Base-by-base conservation (phyloP, 2,329 filamentous ascomycete species). In the Colletotrichum euphorbiae region DNA sequence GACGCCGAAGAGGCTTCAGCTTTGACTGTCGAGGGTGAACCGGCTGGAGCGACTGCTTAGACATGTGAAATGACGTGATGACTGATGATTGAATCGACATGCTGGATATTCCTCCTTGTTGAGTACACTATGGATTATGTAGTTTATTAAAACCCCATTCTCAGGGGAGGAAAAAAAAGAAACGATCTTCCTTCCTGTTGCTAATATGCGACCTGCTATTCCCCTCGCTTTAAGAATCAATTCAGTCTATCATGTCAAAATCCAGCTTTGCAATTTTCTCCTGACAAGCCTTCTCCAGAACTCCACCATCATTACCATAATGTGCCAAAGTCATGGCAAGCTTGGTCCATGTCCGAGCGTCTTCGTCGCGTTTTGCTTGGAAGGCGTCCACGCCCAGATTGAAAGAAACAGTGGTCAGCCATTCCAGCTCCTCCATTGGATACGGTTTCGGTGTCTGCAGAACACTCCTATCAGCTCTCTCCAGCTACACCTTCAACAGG, bases 331-430 rank as follows among this genome's bases (percentile, higher is more conserved):
- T 84, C 60, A 93, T 81, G 4, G 91, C 89, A 72, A 86, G 85
- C 6, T 85, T 81, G 1, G 87, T 87, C 91, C 91, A 94, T 40
- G 77, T 75, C 70, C 82, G 85, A 54, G 88, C 89, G 2, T 79
- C 77, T 4, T 81, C 81, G 63, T 88, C 84, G 24, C 91, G 83
- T 1, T 84, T 82, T 1, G 79, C 80, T 12, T 84, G 82, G 72
- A 88, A 89, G n/a, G 87, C 82, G 73, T 94, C 91, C 5, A 93
- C 81, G 0, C 87, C 89, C 68, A 89, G 89, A 72, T 94, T 94
- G 77, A 91, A 93, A 0, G 87, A 81, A 6, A 84, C 88, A 1
- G 87, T 87, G 0, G 89, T 87, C n/a, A 96, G 85, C 90, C 91
- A 96, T 73, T 93, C 90, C 1, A 94, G 79, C 74, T 96, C 93